Evolutionary conservation across 2,329 filamentous ascomycete species (phyloP), one percentile per base, ranked within the genome.

Genomic region (Tricladium varicosporioides): DNA sequence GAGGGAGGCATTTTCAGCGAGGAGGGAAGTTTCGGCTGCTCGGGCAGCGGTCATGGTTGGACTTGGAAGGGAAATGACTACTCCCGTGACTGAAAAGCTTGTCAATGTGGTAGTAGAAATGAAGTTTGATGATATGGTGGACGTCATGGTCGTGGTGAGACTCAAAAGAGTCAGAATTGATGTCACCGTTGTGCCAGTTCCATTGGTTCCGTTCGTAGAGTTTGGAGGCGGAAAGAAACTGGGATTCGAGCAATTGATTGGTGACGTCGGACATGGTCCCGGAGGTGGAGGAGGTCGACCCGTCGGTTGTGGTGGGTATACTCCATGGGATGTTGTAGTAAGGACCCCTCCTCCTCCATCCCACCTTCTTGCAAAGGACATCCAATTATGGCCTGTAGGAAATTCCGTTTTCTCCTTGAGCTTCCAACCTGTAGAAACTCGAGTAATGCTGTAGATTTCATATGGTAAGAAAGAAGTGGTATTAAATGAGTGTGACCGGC

Each of bases 11-110:
- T 22, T 45, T 18, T 33, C 31, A 5, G 19, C 4, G 18, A 52
- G 40, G n/a, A 52, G 49, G 8, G 49, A 52, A 2, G 40, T 52
- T 45, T 52, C 49, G 40, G 49, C 49, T 13, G 49, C 49, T 15
- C 43, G 40, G 27, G 36, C 40, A 5, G 49, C 27, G 1, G 36
- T 43, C 31, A 52, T 45, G 3, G 49, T 31, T n/a, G 49, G 16
- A 16, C 22, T 19, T 14, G 40, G 33, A 19, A 13, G 36, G 3
- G 49, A 18, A 44, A 44, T 43, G 10, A 44, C 27, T 14, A 52
- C 19, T 32, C 16, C 14, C 11, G 49, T 52, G 13, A 52, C 40
- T 9, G 49, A 32, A 31, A 44, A 31, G 16, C 40, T 45, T 15
- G 18, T 44, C 4, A n/a, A 16, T 10, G 49, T 52, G 15, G 18